phyloP scores from a whole-genome alignment of 352 stramenopile species.

The Phytophthora uliginosa region DNA sequence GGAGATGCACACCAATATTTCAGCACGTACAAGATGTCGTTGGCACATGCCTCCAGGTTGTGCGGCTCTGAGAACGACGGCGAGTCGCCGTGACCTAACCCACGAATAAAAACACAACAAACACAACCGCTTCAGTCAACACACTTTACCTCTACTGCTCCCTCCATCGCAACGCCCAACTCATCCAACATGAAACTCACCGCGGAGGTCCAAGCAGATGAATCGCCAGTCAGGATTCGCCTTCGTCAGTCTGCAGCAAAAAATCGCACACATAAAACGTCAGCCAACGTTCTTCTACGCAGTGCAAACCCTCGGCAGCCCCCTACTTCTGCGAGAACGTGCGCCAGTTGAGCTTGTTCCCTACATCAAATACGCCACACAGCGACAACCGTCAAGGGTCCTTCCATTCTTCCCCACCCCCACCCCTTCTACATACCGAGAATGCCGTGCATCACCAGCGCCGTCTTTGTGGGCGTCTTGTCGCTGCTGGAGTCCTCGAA shows the following conservation, averaged over 20 bases:
- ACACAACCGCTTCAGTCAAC: background rate
- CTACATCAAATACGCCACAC: slow-evolving; percentile 31
- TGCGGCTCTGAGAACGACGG: slow-evolving; percentile 74
- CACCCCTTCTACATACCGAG: slow-evolving; percentile 48
- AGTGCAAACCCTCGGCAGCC: background rate
- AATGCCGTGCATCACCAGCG: slow-evolving; percentile 85
- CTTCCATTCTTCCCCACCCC: background rate
- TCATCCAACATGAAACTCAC: slow-evolving; percentile 32
- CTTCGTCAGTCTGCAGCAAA: slow-evolving; percentile 55
- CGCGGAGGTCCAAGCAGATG: slow-evolving; percentile 73
- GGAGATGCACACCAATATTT: background rate
- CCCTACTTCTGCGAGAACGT: slow-evolving; percentile 82
- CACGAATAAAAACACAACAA: background rate
- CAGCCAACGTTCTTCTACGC: background rate
- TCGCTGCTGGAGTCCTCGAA: slow-evolving; percentile 58
- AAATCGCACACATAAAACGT: slow-evolving; percentile 1
- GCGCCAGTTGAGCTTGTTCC: slow-evolving; percentile 89
- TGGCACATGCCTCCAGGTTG: slow-evolving; percentile 68
- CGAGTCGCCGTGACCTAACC: slow-evolving; percentile 75
- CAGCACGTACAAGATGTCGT: slow-evolving; percentile 71
- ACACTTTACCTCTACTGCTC: background rate
- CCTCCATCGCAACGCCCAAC: background rate
- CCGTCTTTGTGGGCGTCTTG: slow-evolving; percentile 63
- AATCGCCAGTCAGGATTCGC: slow-evolving; percentile 77
- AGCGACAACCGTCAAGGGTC: background rate